Percentiles rank a stretch among this genome's conserved stretches.
phyloP scores from a whole-genome alignment of 768 basidiomycete genomes.

The Tephrocybe sp. region DNA sequence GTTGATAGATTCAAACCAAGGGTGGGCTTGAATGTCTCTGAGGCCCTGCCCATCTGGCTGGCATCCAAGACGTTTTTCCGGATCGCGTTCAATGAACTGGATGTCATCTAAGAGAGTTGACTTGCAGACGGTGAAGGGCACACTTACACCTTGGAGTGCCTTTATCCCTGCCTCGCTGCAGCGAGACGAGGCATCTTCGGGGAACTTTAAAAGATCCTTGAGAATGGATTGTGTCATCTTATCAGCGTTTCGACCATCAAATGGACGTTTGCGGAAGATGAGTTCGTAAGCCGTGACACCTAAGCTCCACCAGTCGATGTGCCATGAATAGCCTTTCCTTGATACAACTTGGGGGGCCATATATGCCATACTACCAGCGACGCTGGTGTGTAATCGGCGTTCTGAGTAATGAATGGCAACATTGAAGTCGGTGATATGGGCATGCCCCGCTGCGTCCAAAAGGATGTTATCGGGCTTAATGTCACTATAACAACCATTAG shows the following conservation, averaged over 20 bases:
- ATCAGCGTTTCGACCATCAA: slow-evolving; percentile 86
- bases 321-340: slow-evolving; percentile 90
- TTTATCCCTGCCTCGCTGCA: slow-evolving; percentile 66
- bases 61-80: slow-evolving; percentile 78
- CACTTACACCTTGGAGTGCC: slow-evolving; percentile 64
- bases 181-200: slow-evolving; percentile 58
- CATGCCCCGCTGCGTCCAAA: slow-evolving; percentile 90
- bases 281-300: slow-evolving; percentile 90
- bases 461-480: slow-evolving; percentile 98
- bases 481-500: slow-evolving; percentile 52
- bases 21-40: slow-evolving; percentile 74
- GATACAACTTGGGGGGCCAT: slow-evolving; percentile 98
- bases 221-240: slow-evolving; percentile 86
- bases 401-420: slow-evolving; percentile 98
- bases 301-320: slow-evolving; percentile 95
- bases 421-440: slow-evolving; percentile 98
- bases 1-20: slow-evolving; percentile 82
- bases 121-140: slow-evolving; percentile 5
- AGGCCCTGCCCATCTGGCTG: slow-evolving; percentile 65
- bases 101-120: slow-evolving; percentile 14
- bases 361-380: slow-evolving; percentile 98
- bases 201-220: slow-evolving; percentile 75
- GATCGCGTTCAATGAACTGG: slow-evolving; percentile 85
- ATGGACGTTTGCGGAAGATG: slow-evolving; percentile 79
- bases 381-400: slow-evolving; percentile 81